Evolutionary conservation across 1,139 yeast genomes (phyloP).

Genomic region (Trichomonascaceae sp.): DNA sequence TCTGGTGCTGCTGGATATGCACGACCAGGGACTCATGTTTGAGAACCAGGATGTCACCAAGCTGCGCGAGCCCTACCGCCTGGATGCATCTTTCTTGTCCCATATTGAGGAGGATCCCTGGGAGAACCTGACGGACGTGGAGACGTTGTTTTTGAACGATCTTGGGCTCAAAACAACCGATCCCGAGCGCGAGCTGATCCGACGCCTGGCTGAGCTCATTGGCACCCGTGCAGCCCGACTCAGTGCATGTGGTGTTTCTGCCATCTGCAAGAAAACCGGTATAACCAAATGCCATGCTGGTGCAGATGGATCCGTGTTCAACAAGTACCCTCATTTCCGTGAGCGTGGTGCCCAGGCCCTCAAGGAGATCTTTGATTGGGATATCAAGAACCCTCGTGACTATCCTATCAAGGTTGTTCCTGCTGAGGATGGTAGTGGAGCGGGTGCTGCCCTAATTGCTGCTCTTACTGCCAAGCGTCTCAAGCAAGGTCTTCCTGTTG

Average conservation of each 20-base stretch:
- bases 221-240: constrained; percentile 91
- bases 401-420: constrained; percentile 75
- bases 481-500: constrained; percentile 60
- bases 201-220: constrained; percentile 72
- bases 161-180: constrained; percentile 55
- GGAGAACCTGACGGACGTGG: constrained; percentile 70
- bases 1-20: constrained; percentile 62
- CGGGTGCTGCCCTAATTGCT: constrained; percentile 95
- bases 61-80: constrained; percentile 46
- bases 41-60: constrained; percentile 51
- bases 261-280: constrained; percentile 79
- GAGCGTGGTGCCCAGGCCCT: constrained; percentile 82
- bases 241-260: constrained; percentile 92
- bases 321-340: constrained; percentile 85
- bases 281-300: constrained; percentile 76
- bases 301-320: constrained; percentile 93
- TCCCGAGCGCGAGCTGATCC: constrained; percentile 71
- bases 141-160: constrained; percentile 44
- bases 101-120: constrained; percentile 81
- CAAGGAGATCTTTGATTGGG: constrained; percentile 85
- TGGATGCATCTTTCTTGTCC: constrained; percentile 87
- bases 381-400: constrained; percentile 32
- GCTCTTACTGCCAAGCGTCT: constrained; percentile 80
- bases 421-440: constrained; percentile 98
- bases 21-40: constrained; percentile 53